Percentiles rank a stretch among this genome's conserved stretches.
Conservation (phyloP, 129 eudicot genomes). For the Saussurea involucrata region DNA sequence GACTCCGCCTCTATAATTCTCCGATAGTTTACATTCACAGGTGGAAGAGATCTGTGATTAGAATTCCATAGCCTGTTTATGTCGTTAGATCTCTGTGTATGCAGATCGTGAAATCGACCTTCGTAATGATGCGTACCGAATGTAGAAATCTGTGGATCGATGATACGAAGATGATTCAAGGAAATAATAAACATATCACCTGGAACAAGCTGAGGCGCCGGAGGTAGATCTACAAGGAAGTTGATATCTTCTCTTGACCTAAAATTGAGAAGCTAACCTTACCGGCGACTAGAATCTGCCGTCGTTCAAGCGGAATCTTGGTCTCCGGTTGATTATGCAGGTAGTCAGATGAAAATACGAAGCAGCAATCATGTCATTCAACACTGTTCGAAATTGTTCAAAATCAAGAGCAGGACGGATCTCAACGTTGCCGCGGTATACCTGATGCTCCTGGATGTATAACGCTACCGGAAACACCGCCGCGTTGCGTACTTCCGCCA, state of each 20-base stretch:
- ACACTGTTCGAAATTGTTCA: not conserved
- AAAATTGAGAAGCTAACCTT: not conserved
- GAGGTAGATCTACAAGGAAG: not conserved
- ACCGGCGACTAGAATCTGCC: not conserved
- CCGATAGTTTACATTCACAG: not conserved
- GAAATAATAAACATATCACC: not conserved
- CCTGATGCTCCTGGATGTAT: not conserved
- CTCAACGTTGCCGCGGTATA: not conserved
- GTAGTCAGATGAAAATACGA: not conserved
- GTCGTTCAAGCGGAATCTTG: not conserved
- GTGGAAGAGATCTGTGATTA: not conserved
- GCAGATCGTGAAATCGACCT: not conserved
- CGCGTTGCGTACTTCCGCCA: not conserved
- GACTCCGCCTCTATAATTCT: not conserved
- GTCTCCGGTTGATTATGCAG: not conserved
- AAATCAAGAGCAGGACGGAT: not conserved
- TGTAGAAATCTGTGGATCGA: not conserved
- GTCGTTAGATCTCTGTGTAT: not conserved
- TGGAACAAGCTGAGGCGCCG: not conserved
- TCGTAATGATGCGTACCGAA: not conserved
- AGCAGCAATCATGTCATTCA: not conserved
- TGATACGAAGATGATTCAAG: not conserved
- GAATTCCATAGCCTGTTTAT: not conserved
- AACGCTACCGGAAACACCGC: not conserved
- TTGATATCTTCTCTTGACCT: not conserved